These are phyloP conservation scores for Termitomyces sp. DNA, from an alignment of 768 basidiomycete genomes.

Conservation along the genomic window DNA sequence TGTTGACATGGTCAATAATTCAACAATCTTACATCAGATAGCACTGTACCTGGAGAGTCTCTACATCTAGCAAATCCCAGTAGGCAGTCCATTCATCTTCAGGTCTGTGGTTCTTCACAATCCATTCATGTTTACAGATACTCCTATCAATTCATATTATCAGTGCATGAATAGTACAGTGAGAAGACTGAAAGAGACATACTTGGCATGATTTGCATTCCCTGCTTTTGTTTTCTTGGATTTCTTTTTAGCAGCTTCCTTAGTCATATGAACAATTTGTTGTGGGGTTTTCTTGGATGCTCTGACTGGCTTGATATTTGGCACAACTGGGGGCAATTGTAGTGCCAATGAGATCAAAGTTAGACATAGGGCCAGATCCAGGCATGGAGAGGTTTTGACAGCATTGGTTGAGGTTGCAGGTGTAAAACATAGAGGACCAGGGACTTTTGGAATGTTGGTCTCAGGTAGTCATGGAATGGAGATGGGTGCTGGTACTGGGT, in stretches of 20 bases:
- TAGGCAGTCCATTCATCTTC: not conserved
- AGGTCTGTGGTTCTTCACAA: not conserved
- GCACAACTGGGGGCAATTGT: not conserved
- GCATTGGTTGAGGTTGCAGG: not conserved
- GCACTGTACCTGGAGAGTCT: not conserved
- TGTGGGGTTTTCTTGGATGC: not conserved
- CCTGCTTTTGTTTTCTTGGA: not conserved
- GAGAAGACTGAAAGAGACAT: not conserved
- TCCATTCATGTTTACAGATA: not conserved
- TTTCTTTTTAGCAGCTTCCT: not conserved
- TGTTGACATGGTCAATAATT: not conserved
- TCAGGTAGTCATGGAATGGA: not conserved
- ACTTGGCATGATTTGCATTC: not conserved
- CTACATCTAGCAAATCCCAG: not conserved
- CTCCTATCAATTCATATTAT: not conserved
- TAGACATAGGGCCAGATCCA: not conserved
- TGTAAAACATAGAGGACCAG: not conserved
- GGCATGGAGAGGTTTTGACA: not conserved
- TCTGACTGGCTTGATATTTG: not conserved
- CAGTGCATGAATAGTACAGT: not conserved
- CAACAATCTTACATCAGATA: not conserved
- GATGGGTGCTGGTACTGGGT: not conserved
- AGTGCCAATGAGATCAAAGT: not conserved
- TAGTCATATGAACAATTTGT: not conserved
- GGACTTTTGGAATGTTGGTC: not conserved